phyloP scores from a whole-genome alignment of 495 filamentous ascomycete genomes.

The Sordaria brevicollis region DNA sequence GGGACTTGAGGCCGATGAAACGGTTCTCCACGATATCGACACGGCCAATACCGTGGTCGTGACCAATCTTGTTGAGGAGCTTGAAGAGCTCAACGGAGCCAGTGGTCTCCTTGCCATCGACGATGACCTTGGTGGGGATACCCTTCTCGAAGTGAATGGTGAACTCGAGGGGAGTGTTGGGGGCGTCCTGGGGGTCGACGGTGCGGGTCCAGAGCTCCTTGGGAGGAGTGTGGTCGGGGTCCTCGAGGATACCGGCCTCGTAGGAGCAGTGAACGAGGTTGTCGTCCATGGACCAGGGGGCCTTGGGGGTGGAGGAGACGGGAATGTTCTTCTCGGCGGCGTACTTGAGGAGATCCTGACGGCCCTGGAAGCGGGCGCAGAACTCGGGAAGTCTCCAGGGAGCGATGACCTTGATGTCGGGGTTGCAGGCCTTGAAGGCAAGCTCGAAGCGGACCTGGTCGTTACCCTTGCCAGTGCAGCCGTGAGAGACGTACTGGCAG shows the following conservation, averaged over 20 bases:
- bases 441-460: slow-evolving; percentile 62
- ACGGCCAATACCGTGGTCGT: slow-evolving; percentile 68
- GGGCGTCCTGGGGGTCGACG: slow-evolving; percentile 63
- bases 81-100: slow-evolving; percentile 74
- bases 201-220: slow-evolving; percentile 82
- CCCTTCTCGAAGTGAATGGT: slow-evolving; percentile 77
- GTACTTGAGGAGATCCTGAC: slow-evolving; percentile 83
- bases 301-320: slow-evolving; percentile 72
- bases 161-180: slow-evolving; percentile 67
- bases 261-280: slow-evolving; percentile 89
- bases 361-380: slow-evolving; percentile 70
- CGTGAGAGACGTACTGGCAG: slow-evolving; percentile 61
- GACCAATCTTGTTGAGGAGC: slow-evolving; percentile 66
- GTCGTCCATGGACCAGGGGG: slow-evolving; percentile 79
- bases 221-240: slow-evolving; percentile 54
- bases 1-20: slow-evolving; percentile 55
- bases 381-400: slow-evolving; percentile 83
- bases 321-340: slow-evolving; percentile 70
- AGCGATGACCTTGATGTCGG: slow-evolving; percentile 74
- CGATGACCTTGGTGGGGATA: slow-evolving; percentile 55
- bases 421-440: slow-evolving; percentile 48
- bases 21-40: slow-evolving; percentile 79
- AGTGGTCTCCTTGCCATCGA: slow-evolving; percentile 55
- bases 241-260: slow-evolving; percentile 73
- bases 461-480: slow-evolving; percentile 71